phyloP scores from a whole-genome alignment of 2,329 filamentous ascomycete species.

The Bertia moriformis region DNA sequence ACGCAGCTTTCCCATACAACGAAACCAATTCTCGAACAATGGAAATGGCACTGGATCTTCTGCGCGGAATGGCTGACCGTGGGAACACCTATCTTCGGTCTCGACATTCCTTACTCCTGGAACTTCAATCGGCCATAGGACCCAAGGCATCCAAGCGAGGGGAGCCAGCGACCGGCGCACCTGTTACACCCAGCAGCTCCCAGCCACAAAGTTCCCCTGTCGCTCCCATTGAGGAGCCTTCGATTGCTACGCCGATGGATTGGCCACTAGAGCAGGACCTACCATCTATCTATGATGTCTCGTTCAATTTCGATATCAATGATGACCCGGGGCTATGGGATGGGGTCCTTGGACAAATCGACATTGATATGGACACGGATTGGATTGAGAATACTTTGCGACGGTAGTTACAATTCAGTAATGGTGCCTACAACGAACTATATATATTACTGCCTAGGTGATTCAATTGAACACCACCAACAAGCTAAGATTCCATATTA shows the following conservation, averaged over 20 bases:
- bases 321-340: slow-evolving; percentile 24
- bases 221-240: slow-evolving; percentile 4
- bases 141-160: slow-evolving; percentile 6
- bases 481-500: no score
- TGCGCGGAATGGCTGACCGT: slow-evolving; percentile 32
- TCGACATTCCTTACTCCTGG: slow-evolving; percentile 19
- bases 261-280: slow-evolving; percentile 7
- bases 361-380: slow-evolving; percentile 23
- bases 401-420: slow-evolving; percentile 6
- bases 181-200: not conserved
- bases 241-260: no score
- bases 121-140: slow-evolving; percentile 15
- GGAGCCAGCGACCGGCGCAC: not conserved
- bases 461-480: no score
- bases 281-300: slow-evolving; percentile 10
- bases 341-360: slow-evolving; percentile 19
- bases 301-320: slow-evolving; percentile 17
- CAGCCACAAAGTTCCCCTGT: not conserved
- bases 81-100: slow-evolving; percentile 33
- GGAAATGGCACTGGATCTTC: slow-evolving; percentile 27
- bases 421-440: slow-evolving; percentile 1
- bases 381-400: slow-evolving; percentile 10
- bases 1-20: slow-evolving; percentile 31
- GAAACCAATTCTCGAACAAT: slow-evolving; percentile 24
- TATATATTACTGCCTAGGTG: no score